phyloP scores from a whole-genome alignment of 345 rosid species.

The Murraya paniculata region DNA sequence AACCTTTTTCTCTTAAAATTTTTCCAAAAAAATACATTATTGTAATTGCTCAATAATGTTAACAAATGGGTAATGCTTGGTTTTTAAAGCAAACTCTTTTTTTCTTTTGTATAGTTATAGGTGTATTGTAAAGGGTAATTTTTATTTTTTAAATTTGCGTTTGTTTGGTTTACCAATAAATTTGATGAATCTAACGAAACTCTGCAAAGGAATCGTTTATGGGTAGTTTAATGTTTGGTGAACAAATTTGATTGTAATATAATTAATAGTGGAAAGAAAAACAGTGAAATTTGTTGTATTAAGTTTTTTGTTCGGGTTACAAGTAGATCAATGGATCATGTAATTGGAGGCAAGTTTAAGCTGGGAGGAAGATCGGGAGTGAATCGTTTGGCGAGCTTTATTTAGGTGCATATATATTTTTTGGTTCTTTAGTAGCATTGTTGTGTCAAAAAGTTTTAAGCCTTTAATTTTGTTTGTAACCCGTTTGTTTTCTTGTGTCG shows the following conservation, averaged over 20 bases:
- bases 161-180: background rate
- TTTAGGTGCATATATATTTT: slow-evolving; percentile 42
- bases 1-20: background rate
- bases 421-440: background rate
- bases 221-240: slow-evolving; percentile 22
- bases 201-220: slow-evolving; percentile 11
- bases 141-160: background rate
- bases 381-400: slow-evolving; percentile 91
- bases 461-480: background rate
- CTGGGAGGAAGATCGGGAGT: slow-evolving; percentile 90
- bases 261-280: background rate
- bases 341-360: slow-evolving; percentile 82
- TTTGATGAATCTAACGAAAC: slow-evolving; percentile 28
- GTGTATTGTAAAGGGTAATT: background rate
- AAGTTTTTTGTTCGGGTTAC: slow-evolving; percentile 14
- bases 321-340: slow-evolving; percentile 49
- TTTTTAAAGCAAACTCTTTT: slow-evolving; percentile 17
- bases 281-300: background rate
- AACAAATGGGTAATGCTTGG: slow-evolving; percentile 24
- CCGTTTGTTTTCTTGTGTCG: background rate
- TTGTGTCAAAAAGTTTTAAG: background rate
- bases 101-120: slow-evolving; percentile 6
- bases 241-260: slow-evolving; percentile 21
- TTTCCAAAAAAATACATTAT: slow-evolving; percentile 26
- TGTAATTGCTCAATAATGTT: background rate